Percentiles rank a stretch among this genome's conserved stretches.
phyloP scores from a whole-genome alignment of 257 asterid species.

The Leptodermis oblonga region DNA sequence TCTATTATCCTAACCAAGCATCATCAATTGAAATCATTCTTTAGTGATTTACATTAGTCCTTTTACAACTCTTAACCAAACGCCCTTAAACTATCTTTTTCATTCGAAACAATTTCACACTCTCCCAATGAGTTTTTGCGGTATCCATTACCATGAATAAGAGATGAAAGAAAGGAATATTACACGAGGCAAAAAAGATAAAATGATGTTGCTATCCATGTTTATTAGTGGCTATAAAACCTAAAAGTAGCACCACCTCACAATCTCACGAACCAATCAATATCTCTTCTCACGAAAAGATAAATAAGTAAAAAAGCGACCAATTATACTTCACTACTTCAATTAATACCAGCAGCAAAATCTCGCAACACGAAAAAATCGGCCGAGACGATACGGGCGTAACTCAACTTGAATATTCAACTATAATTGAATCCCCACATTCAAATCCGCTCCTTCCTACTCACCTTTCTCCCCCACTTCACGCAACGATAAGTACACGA shows the following conservation, averaged over 20 bases:
- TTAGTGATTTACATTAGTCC: no score
- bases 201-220: conserved; percentile 7
- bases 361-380: not conserved
- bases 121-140: no score
- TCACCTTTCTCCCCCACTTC: conserved; percentile 42
- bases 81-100: no score
- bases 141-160: no score
- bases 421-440: conserved; percentile 54
- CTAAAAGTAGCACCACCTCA: conserved; percentile 5
- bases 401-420: conserved; percentile 71
- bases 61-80: no score
- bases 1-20: no score
- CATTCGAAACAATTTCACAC: no score
- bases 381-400: conserved; percentile 26
- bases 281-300: conserved; percentile 11
- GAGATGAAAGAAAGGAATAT: not conserved
- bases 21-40: no score
- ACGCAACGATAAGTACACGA: conserved; percentile 36
- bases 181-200: not conserved
- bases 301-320: not conserved
- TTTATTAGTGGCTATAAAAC: no score
- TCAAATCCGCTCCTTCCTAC: conserved; percentile 73
- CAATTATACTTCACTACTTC: not conserved
- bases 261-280: not conserved
- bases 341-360: not conserved